Percentiles rank a stretch among this genome's conserved stretches.
Conservation (phyloP, 768 basidiomycete species). For the Aureoboletus auriporus region DNA sequence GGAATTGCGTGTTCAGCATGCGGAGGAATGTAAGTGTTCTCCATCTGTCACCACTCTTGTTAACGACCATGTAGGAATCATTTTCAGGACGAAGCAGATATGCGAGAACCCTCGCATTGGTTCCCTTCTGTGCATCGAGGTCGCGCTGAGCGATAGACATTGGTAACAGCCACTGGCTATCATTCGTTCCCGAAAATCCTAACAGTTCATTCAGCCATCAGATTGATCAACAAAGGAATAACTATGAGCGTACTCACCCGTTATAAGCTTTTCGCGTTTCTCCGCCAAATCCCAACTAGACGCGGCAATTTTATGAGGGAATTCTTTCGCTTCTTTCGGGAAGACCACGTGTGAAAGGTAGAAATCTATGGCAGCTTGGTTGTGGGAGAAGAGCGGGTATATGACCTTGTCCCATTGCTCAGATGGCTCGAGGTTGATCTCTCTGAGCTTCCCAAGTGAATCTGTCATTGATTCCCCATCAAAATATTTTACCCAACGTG, state of each 20-base stretch:
- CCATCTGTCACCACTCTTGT: constrained; percentile 23
- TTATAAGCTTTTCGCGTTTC: background rate
- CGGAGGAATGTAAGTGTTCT: constrained; percentile 23
- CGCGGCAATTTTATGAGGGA: background rate
- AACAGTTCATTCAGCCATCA: background rate
- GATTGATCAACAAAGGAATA: too few relatives aligned
- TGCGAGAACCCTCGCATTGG: constrained; percentile 38
- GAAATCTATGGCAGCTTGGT: background rate
- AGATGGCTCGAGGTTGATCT: background rate
- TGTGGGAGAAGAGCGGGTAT: background rate
- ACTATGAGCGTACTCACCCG: background rate
- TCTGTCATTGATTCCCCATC: background rate
- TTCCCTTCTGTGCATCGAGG: constrained; percentile 35
- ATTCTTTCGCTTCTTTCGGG: background rate
- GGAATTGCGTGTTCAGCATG: constrained; percentile 28
- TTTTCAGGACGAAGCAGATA: constrained; percentile 32
- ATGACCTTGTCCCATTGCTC: background rate
- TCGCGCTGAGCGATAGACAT: constrained; percentile 19
- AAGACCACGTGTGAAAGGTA: constrained; percentile 15
- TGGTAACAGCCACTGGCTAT: constrained; percentile 19
- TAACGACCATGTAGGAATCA: constrained; percentile 22
- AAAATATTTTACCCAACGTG: background rate
- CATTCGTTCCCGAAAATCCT: constrained; percentile 49
- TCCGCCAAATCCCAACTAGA: background rate
- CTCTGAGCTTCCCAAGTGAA: background rate